phyloP scores from a whole-genome alignment of 2,329 filamentous ascomycete genomes.

The Trichoderma cornu-damae region DNA sequence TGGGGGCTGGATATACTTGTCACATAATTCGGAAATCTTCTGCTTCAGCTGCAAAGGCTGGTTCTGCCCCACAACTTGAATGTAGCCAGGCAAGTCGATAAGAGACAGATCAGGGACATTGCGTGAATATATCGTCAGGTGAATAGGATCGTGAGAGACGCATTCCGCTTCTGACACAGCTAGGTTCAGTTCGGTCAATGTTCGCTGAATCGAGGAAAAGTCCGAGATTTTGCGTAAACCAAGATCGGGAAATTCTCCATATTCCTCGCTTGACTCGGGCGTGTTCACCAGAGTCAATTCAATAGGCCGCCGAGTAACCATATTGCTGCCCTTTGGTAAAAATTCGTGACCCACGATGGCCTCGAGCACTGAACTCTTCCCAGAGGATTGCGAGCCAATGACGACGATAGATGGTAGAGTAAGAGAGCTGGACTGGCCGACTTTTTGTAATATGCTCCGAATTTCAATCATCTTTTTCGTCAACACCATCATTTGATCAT shows the following conservation, averaged over 20 bases:
- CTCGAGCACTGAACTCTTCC: conserved; percentile 95
- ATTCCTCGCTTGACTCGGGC: conserved; percentile 78
- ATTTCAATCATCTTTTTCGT: conserved; percentile 99
- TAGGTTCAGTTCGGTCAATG: conserved; percentile 88
- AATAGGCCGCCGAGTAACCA: conserved; percentile 94
- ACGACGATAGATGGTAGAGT: conserved; percentile 97
- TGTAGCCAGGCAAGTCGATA: conserved; percentile 95
- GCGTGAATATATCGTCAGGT: conserved; percentile 90
- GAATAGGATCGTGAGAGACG: conserved; percentile 94
- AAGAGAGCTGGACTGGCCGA: conserved; percentile 84
- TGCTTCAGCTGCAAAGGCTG: conserved; percentile 89
- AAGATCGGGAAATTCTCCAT: conserved; percentile 92
- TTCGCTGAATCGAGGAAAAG: conserved; percentile 87
- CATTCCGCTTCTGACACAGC: conserved; percentile 88
- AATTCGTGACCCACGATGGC: conserved; percentile 98
- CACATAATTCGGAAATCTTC: conserved; percentile 92
- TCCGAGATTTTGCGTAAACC: conserved; percentile 86
- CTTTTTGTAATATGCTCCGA: conserved; percentile 79
- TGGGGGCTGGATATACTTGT: conserved; percentile 94
- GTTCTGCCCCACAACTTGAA: conserved; percentile 87
- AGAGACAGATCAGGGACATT: conserved; percentile 92
- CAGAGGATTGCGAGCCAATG: conserved; percentile 95
- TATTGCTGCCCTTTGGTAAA: conserved; percentile 94
- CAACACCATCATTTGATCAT: conserved; percentile 99
- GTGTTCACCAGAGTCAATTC: conserved; percentile 96